phyloP scores from a whole-genome alignment of 179 eudicot species.

The Dionaea muscipula region DNA sequence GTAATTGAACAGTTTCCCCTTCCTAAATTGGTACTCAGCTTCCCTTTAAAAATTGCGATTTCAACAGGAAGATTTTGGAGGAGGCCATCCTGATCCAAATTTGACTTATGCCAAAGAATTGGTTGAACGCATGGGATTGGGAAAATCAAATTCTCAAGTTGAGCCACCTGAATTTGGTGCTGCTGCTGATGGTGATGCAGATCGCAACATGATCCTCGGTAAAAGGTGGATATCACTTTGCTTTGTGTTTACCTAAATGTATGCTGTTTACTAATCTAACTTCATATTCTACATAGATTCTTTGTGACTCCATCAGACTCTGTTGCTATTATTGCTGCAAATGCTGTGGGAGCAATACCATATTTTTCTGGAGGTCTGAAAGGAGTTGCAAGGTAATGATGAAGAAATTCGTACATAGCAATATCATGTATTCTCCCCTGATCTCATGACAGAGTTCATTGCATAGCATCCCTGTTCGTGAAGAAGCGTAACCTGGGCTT shows the following conservation, averaged over 20 bases:
- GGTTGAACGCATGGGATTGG: constrained; percentile 92
- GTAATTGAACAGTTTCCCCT: not conserved
- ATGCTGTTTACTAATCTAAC: constrained; percentile 41
- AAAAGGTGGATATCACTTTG: constrained; percentile 49
- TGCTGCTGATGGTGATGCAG: constrained; percentile 99
- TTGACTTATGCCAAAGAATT: constrained; percentile 95
- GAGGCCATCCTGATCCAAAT: constrained; percentile 99
- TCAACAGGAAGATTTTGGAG: constrained; percentile 91
- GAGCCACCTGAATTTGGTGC: constrained; percentile 99
- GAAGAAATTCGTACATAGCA: constrained; percentile 6
- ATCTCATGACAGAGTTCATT: not conserved
- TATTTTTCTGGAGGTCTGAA: constrained; percentile 87
- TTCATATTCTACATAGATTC: constrained; percentile 41
- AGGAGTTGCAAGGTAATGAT: constrained; percentile 85
- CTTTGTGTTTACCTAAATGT: constrained; percentile 6
- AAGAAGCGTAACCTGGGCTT: not conserved
- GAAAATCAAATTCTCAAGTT: constrained; percentile 38
- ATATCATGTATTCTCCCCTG: constrained; percentile 1
- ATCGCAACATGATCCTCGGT: constrained; percentile 94
- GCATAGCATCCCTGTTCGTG: not conserved
- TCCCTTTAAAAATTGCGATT: not conserved
- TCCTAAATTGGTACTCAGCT: not conserved
- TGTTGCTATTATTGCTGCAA: constrained; percentile 97
- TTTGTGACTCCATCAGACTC: constrained; percentile 98
- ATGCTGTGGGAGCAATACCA: constrained; percentile 85